Evolutionary conservation across 768 basidiomycete species (phyloP).

Genomic region (Podaxis carcinomalis): DNA sequence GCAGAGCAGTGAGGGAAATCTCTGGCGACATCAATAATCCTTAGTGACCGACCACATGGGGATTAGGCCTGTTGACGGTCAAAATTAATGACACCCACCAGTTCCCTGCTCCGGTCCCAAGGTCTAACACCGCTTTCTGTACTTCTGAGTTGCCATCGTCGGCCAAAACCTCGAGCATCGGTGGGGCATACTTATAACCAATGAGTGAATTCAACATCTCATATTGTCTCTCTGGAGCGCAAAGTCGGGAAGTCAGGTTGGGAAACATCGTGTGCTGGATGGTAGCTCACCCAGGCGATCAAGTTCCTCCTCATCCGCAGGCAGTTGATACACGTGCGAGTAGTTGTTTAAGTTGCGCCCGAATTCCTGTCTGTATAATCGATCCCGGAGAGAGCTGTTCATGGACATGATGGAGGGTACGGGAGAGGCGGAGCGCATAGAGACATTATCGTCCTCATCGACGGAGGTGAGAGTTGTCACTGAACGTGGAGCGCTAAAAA

Average conservation of each 20-base stretch:
- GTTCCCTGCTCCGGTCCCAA: constrained; percentile 76
- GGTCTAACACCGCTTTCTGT: constrained; percentile 61
- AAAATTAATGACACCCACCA: constrained; percentile 40
- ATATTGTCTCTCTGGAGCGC: constrained; percentile 59
- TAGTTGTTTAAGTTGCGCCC: constrained; percentile 72
- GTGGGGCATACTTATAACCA: constrained; percentile 60
- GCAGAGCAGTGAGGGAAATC: constrained; percentile 67
- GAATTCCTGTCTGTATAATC: constrained; percentile 59
- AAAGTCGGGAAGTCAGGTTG: constrained; percentile 1
- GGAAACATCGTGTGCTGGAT: neutral
- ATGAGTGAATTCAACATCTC: constrained; percentile 57
- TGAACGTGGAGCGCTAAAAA: constrained; percentile 3
- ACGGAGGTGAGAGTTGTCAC: neutral
- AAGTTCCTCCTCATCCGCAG: constrained; percentile 76
- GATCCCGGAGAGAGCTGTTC: constrained; percentile 56
- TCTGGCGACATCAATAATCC: constrained; percentile 72
- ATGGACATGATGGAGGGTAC: constrained; percentile 66
- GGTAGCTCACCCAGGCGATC: constrained; percentile 54
- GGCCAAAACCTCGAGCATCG: constrained; percentile 53
- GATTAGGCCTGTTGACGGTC: neutral
- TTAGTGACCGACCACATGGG: constrained; percentile 21
- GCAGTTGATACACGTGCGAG: constrained; percentile 73
- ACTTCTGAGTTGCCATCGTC: constrained; percentile 50
- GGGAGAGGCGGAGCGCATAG: constrained; percentile 65
- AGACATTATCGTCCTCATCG: constrained; percentile 33